Percentiles rank a stretch among this genome's conserved stretches.
phyloP scores from a whole-genome alignment of 306 rosid genomes.

The Prunus salicina region DNA sequence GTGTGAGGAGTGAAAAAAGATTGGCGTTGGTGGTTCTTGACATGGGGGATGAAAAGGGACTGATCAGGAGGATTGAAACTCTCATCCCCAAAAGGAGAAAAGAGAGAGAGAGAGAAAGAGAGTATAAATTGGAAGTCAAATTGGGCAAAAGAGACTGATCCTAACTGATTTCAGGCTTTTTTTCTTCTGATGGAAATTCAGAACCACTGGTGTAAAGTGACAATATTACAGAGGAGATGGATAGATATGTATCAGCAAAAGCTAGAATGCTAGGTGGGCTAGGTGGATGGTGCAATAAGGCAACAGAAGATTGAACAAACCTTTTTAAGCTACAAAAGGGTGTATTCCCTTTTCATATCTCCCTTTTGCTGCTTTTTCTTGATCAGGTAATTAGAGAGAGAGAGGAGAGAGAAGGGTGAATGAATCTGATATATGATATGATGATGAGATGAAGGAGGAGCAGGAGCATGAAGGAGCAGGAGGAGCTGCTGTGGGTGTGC shows the following conservation, averaged over 20 bases:
- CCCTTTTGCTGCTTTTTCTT: constrained; percentile 12
- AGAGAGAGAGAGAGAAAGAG: background rate
- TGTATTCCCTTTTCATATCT: constrained; percentile 15
- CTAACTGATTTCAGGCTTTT: constrained; percentile 10
- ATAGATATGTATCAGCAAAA: background rate
- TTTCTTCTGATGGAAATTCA: background rate
- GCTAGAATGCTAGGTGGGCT: background rate
- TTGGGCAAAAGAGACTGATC: constrained; percentile 20
- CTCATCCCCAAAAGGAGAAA: constrained; percentile 20
- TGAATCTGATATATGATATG: background rate
- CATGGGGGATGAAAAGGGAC: constrained; percentile 29
- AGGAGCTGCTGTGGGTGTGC: background rate
- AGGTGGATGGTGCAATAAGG: background rate
- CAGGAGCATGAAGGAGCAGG: background rate
- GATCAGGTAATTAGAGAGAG: background rate
- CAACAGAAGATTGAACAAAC: constrained; percentile 5
- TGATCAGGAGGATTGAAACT: constrained; percentile 21
- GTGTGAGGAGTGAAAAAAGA: background rate
- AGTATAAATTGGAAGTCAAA: constrained; percentile 15
- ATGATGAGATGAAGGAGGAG: background rate
- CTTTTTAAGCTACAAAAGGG: constrained; percentile 39
- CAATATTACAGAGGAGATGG: background rate
- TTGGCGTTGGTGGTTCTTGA: background rate
- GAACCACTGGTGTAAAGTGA: background rate
- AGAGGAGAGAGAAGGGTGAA: constrained; percentile 9